A percentile compares a stretch with the other conserved stretches of the same genome.
Evolutionary conservation across 768 basidiomycete genomes (phyloP).

Genomic region (Auricularia sp.): DNA sequence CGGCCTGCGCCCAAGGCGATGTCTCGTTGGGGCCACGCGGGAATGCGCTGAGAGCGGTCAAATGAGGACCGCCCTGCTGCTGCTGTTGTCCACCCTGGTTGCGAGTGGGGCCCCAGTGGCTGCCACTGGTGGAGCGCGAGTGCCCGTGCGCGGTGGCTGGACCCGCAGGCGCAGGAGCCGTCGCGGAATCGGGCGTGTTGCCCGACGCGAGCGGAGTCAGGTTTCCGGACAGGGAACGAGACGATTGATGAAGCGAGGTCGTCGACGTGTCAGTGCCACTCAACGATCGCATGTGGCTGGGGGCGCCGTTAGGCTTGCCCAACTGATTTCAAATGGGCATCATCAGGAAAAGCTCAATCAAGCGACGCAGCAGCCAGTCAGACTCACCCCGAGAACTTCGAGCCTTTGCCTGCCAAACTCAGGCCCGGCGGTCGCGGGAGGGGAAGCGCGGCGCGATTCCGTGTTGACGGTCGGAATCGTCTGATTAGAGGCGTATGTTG

Average conservation of each 20-base stretch:
- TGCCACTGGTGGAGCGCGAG: not conserved
- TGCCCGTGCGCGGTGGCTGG: not conserved
- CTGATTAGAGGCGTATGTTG: slow-evolving; percentile 40
- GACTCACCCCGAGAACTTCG: not conserved
- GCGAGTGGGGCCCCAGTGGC: not conserved
- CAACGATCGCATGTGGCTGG: not conserved
- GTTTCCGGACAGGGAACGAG: not conserved
- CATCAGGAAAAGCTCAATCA: not conserved
- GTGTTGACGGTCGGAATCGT: slow-evolving; percentile 42
- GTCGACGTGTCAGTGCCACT: not conserved
- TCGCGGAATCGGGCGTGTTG: slow-evolving; percentile 1
- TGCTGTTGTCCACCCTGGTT: not conserved
- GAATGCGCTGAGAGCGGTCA: not conserved
- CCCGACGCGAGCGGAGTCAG: not conserved
- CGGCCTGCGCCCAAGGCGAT: not conserved
- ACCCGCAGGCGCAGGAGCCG: not conserved
- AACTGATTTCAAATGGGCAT: not conserved
- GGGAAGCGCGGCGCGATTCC: slow-evolving; percentile 52
- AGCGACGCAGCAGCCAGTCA: not conserved
- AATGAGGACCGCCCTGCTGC: not conserved
- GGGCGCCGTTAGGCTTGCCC: not conserved
- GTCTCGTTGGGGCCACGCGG: not conserved
- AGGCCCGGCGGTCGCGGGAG: slow-evolving; percentile 77
- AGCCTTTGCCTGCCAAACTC: slow-evolving; percentile 60
- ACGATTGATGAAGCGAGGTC: not conserved